These are phyloP conservation scores for Nakazawaea holstii DNA, from an alignment of 805 yeast genomes.

Conservation along the genomic window DNA sequence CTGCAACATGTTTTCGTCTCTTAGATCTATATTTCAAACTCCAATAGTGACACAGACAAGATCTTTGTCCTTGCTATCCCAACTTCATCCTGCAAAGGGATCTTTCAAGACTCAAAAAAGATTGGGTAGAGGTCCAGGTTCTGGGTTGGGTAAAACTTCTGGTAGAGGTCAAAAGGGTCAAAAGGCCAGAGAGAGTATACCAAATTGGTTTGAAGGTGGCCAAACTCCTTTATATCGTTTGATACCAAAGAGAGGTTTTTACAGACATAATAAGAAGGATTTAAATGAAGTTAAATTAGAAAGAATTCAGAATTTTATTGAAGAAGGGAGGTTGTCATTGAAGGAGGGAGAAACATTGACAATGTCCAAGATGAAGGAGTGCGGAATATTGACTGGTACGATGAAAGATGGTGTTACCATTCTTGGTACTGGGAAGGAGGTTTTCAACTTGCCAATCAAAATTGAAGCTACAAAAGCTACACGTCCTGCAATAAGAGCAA, in stretches of 20 bases:
- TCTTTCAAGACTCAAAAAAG: constrained; percentile 61
- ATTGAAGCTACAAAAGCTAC: constrained; percentile 86
- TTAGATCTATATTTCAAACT: constrained; percentile 1
- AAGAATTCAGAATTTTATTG: constrained; percentile 66
- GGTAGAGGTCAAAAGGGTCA: constrained; percentile 99
- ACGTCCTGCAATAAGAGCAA: constrained; percentile 59
- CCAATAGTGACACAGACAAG: constrained; percentile 5
- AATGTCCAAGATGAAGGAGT: constrained; percentile 69
- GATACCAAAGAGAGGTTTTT: constrained; percentile 87
- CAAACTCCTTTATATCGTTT: constrained; percentile 87
- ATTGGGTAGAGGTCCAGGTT: constrained; percentile 94
- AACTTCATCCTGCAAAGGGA: constrained; percentile 53
- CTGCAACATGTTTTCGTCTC: constrained; percentile 1
- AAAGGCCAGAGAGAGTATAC: constrained; percentile 88
- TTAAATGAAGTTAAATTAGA: constrained; percentile 59
- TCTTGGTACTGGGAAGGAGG: constrained; percentile 56
- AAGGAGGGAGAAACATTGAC: constrained; percentile 59
- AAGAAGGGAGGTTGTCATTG: constrained; percentile 57
- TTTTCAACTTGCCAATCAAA: constrained; percentile 53
- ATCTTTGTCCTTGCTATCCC: constrained; percentile 43
- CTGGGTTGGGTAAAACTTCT: constrained; percentile 89
- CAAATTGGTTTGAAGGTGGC: constrained; percentile 97
- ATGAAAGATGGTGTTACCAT: constrained; percentile 78
- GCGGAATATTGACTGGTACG: constrained; percentile 68
- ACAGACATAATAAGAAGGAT: constrained; percentile 51